A percentile compares a stretch with the other conserved stretches of the same genome.
Evolutionary conservation across 169 alveolate species (phyloP).

Genomic region (Cryptosporidium sp.): DNA sequence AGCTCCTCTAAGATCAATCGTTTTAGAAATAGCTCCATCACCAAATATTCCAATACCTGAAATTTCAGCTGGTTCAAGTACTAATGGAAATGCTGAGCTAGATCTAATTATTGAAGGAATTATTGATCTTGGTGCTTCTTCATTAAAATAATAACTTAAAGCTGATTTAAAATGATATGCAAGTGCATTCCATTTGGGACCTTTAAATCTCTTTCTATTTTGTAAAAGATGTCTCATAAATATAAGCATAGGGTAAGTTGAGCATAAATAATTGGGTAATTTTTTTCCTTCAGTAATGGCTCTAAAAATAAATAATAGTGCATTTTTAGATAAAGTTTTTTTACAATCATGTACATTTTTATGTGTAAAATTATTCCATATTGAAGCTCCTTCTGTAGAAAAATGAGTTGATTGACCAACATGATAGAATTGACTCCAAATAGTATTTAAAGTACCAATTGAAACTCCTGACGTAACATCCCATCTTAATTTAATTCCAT

Average conservation of each 20-base stretch:
- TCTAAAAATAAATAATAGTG: slow-evolving; percentile 1
- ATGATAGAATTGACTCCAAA: slow-evolving; percentile 58
- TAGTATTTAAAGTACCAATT: slow-evolving; percentile 48
- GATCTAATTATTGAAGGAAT: slow-evolving; percentile 41
- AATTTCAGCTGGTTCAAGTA: slow-evolving; percentile 49
- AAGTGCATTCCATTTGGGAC: slow-evolving; percentile 41
- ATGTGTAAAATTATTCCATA: slow-evolving; percentile 34
- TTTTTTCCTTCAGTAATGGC: background rate
- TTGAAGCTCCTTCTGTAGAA: slow-evolving; percentile 53
- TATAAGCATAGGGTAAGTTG: slow-evolving; percentile 49
- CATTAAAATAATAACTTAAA: slow-evolving; percentile 49
- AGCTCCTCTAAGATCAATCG: slow-evolving; percentile 13
- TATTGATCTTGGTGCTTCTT: slow-evolving; percentile 23
- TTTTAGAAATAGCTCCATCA: slow-evolving; percentile 37
- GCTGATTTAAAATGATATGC: slow-evolving; percentile 38
- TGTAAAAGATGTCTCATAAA: slow-evolving; percentile 57
- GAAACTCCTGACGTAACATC: slow-evolving; percentile 65
- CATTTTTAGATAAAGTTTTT: background rate
- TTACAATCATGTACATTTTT: slow-evolving; percentile 67
- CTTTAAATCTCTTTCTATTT: slow-evolving; percentile 59
- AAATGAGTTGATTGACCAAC: slow-evolving; percentile 27
- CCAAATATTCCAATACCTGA: slow-evolving; percentile 61
- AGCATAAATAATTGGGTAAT: slow-evolving; percentile 24
- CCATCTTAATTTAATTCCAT: slow-evolving; percentile 67
- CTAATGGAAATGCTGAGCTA: slow-evolving; percentile 39